Percentiles rank a stretch among this genome's conserved stretches.
These are phyloP conservation scores for Diplocarpon rosae DNA, from an alignment of 2,329 filamentous ascomycete species.

Conservation along the genomic window DNA sequence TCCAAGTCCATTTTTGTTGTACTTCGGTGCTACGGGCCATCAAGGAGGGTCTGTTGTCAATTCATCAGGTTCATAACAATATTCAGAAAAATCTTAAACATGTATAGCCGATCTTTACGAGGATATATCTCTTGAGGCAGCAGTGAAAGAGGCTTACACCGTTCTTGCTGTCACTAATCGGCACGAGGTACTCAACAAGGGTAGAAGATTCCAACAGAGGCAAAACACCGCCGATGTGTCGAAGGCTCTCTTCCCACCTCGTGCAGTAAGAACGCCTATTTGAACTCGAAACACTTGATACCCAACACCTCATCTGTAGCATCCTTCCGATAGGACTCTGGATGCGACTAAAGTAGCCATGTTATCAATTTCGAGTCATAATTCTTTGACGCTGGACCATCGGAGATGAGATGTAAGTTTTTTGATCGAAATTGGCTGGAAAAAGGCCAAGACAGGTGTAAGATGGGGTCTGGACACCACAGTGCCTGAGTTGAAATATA, in stretches of 20 bases:
- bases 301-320: slow-evolving; percentile 35
- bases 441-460: too few species aligned
- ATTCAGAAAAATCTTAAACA: too few species aligned
- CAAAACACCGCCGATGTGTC: slow-evolving; percentile 29
- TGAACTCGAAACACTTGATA: slow-evolving; percentile 26
- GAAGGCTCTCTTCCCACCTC: slow-evolving; percentile 22
- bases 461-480: too few species aligned
- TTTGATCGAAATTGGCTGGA: too few species aligned
- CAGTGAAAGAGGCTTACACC: slow-evolving; percentile 13
- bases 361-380: not conserved
- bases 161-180: slow-evolving; percentile 19
- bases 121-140: slow-evolving; percentile 27
- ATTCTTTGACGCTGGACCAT: not conserved
- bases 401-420: too few species aligned
- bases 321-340: slow-evolving; percentile 31
- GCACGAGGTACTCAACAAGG: slow-evolving; percentile 24
- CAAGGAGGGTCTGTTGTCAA: slow-evolving; percentile 38
- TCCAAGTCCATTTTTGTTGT: slow-evolving; percentile 31
- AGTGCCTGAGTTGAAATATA: too few species aligned
- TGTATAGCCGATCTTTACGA: slow-evolving; percentile 32
- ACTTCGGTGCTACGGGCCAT: slow-evolving; percentile 37
- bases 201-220: slow-evolving; percentile 23
- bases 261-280: not conserved
- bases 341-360: slow-evolving; percentile 19
- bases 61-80: too few species aligned